Base-by-base conservation (phyloP, 352 stramenopile genomes). In the Globisporangium middletonii region DNA sequence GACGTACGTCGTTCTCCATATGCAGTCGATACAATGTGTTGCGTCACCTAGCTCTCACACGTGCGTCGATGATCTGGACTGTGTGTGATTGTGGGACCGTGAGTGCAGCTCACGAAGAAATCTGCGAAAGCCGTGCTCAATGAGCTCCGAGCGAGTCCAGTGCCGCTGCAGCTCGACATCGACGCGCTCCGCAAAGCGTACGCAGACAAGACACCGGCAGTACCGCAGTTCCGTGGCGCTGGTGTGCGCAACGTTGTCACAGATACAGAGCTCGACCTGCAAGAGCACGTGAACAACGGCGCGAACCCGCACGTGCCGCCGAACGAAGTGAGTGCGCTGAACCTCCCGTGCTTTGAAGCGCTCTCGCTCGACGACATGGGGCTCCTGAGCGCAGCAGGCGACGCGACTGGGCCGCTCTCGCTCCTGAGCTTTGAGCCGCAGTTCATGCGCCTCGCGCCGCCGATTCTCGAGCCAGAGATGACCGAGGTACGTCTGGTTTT, bases 381-480 rank as follows among this genome's bases (percentile, higher is more conserved):
- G 16, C 61, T 88, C 30, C 59, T 83, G n/a, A 65, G 59, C 33
- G 67, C 41, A 19, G 13, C 73, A 30, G 67, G 72, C 18, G 55
- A 51, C 0, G 58, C 60, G 4, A 60, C 65, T 33, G 67, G 76
- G 2, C 87, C 78, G 18, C 63, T 95, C 54, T 94, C 87, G 30
- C 62, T 97, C 49, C 63, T 87, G 33, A 92, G 84, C 63, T 95
- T 97, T 54, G 86, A 97, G 57, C 88, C 88, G 33, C 84, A 76
- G 59, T 96, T 95, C 64, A 90, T 97, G 78, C 82, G 86, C 33
- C 84, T 88, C 9, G 67, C 80, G 12, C 88, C 88, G 23, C 79
- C 87, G 16, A 86, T 97, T 50, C 68, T 96, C 58, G 82, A 92
- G 59, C 84, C 84, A 35, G 88, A 94, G 52, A 84, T 86, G 73